These are phyloP conservation scores for Fragaria vesca DNA, from an alignment of 306 rosid genomes.

Conservation along the genomic window DNA sequence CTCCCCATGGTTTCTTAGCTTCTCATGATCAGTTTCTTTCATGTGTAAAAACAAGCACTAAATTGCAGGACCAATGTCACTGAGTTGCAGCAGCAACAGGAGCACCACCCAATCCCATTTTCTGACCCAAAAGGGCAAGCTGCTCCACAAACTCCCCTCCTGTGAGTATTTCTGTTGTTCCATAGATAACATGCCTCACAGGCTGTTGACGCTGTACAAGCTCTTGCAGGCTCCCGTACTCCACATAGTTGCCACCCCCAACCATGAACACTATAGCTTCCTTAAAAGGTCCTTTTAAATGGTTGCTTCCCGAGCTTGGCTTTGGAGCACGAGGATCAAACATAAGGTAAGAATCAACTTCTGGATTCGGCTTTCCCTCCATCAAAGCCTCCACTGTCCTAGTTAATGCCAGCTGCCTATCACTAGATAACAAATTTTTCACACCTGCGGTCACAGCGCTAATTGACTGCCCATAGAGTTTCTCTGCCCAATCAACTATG, in stretches of 20 bases:
- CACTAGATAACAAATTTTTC: constrained; percentile 80
- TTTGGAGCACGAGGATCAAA: constrained; percentile 94
- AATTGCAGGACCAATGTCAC: constrained; percentile 34
- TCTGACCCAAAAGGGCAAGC: constrained; percentile 76
- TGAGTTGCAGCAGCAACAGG: constrained; percentile 48
- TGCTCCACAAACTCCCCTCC: constrained; percentile 93
- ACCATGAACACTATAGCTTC: constrained; percentile 95
- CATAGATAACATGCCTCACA: constrained; percentile 77
- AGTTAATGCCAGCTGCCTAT: constrained; percentile 88
- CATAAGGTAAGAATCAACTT: constrained; percentile 66
- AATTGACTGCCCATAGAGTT: constrained; percentile 87
- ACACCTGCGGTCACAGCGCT: constrained; percentile 97
- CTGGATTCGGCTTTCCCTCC: constrained; percentile 96
- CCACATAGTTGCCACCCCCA: constrained; percentile 95
- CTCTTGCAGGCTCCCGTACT: constrained; percentile 87
- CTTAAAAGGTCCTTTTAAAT: constrained; percentile 88
- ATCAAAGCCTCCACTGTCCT: constrained; percentile 91
- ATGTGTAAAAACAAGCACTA: constrained; percentile 22
- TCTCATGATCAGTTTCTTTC: constrained; percentile 13
- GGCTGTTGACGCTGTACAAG: constrained; percentile 79
- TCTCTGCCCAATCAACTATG: constrained; percentile 99
- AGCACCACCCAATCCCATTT: constrained; percentile 83
- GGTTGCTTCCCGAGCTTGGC: constrained; percentile 76
- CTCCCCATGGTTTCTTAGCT: constrained; percentile 22
- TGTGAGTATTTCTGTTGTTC: constrained; percentile 89